Evolutionary conservation across 805 yeast genomes (phyloP).

Genomic region (Blastobotrys peoriensis): DNA sequence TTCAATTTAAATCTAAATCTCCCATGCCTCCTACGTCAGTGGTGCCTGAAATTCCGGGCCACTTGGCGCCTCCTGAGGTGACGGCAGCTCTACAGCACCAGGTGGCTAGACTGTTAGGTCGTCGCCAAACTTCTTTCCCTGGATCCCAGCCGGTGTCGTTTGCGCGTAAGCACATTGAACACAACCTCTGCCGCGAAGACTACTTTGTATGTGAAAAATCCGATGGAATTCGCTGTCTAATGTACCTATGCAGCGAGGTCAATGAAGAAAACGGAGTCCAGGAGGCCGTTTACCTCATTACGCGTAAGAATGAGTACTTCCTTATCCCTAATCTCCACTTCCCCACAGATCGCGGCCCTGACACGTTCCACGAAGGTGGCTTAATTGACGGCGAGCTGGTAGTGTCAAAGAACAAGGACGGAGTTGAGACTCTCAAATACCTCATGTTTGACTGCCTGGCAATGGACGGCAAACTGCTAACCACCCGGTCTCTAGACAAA

Average conservation of each 20-base stretch:
- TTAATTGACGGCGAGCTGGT: constrained; percentile 93
- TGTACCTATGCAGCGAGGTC: constrained; percentile 36
- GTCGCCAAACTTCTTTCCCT: constrained; percentile 23
- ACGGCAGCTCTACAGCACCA: constrained; percentile 60
- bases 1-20: too few species aligned
- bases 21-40: too few species aligned
- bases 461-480: constrained; percentile 66
- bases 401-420: constrained; percentile 39
- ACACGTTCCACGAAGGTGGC: constrained; percentile 71
- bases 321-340: constrained; percentile 75
- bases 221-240: constrained; percentile 83
- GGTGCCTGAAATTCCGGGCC: constrained; percentile 86
- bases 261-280: constrained; percentile 54
- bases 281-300: constrained; percentile 84
- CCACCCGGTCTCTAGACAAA: constrained; percentile 66
- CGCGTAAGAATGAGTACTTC: constrained; percentile 81
- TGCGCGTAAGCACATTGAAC: constrained; percentile 61
- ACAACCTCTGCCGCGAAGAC: constrained; percentile 60
- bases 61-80: constrained; percentile 63
- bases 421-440: constrained; percentile 55
- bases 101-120: constrained; percentile 56
- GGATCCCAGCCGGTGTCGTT: constrained; percentile 97
- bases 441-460: constrained; percentile 89
- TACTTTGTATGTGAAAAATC: constrained; percentile 94
- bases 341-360: constrained; percentile 48